Conservation (phyloP, 73 alveolate species). For the Stentor roeselii region DNA sequence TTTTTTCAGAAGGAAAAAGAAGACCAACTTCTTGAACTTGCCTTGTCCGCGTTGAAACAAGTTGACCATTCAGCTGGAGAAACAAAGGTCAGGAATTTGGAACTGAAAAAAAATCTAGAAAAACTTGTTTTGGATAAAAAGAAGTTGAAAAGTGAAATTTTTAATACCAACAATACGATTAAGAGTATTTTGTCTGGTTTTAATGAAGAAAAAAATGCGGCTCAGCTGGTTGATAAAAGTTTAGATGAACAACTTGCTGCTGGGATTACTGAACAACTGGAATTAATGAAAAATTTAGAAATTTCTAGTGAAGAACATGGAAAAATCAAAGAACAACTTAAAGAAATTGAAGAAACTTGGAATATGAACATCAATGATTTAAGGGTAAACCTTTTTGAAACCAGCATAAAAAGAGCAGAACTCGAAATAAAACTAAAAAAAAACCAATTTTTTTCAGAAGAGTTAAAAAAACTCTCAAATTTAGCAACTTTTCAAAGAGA, state of each 20-base stretch:
- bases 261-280: neutral
- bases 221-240: neutral
- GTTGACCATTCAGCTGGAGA: neutral
- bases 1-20: neutral
- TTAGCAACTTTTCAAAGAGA: constrained; percentile 8
- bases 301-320: neutral
- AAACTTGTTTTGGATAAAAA: neutral
- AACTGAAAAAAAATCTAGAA: neutral
- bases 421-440: neutral
- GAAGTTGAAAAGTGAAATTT: neutral
- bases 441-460: neutral
- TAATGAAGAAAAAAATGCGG: neutral
- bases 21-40: neutral
- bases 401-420: neutral
- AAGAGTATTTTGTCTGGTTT: neutral
- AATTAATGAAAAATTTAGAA: neutral
- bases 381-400: neutral
- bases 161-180: neutral
- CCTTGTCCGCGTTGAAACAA: neutral
- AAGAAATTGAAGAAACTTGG: constrained; percentile 12
- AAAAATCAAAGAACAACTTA: neutral
- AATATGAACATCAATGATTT: neutral
- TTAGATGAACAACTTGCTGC: neutral
- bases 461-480: neutral
- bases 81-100: neutral